Evolutionary conservation across 2,329 filamentous ascomycete genomes (phyloP).

Genomic region (Aspergillus sclerotialis): DNA sequence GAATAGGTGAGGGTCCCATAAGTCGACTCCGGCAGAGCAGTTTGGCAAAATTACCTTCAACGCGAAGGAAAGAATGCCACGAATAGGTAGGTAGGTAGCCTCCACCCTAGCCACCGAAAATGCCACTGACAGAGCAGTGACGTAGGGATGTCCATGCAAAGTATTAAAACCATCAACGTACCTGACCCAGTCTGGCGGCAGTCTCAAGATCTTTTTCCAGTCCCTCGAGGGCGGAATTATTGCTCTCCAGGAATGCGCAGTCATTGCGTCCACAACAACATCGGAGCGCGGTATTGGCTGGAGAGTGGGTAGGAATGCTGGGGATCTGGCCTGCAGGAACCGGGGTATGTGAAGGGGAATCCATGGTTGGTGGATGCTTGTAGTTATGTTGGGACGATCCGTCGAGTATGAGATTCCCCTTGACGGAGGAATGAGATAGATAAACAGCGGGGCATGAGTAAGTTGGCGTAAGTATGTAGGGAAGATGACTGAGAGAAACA

Average conservation of each 20-base stretch:
- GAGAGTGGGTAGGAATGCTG: constrained; percentile 27
- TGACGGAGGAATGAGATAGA: constrained; percentile 12
- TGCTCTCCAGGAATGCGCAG: constrained; percentile 76
- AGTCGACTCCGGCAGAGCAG: too few relatives aligned
- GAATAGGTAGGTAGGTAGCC: too few relatives aligned
- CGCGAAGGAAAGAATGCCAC: too few relatives aligned
- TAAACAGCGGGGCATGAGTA: constrained; percentile 4
- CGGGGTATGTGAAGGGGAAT: constrained; percentile 18
- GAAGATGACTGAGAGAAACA: too few relatives aligned
- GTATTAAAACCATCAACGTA: constrained; percentile 47
- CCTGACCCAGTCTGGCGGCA: constrained; percentile 85
- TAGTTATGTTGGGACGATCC: too few relatives aligned
- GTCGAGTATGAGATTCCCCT: constrained; percentile 24
- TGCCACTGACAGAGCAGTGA: too few relatives aligned
- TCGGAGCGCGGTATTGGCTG: constrained; percentile 21
- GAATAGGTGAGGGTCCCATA: constrained; percentile 16
- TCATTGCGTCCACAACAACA: constrained; percentile 84
- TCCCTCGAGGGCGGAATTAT: constrained; percentile 66
- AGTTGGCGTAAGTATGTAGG: too few relatives aligned
- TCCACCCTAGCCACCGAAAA: too few relatives aligned
- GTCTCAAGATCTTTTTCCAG: constrained; percentile 83
- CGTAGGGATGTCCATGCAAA: neutral
- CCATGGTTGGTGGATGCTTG: constrained; percentile 13
- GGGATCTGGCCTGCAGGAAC: constrained; percentile 13
- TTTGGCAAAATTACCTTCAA: too few relatives aligned